These are phyloP conservation scores for Syzygium grande DNA, from an alignment of 345 rosid species.

Conservation along the genomic window DNA sequence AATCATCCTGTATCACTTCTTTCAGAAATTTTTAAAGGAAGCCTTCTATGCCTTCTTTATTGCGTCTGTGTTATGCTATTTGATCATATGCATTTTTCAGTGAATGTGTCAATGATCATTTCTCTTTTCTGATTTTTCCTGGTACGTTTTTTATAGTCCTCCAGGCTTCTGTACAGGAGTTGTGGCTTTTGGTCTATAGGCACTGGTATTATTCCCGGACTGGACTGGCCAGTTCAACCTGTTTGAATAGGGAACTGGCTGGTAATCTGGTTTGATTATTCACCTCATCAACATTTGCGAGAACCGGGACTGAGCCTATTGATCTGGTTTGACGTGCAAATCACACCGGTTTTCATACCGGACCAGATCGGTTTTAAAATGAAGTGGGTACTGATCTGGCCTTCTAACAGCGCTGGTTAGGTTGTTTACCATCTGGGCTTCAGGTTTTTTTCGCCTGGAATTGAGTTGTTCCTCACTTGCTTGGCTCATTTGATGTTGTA, in stretches of 20 bases:
- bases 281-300: not conserved
- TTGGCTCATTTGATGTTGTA: not conserved
- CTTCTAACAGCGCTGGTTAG: not conserved
- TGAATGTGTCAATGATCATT: not conserved
- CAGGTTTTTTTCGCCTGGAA: not conserved
- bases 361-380: not conserved
- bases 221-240: not conserved
- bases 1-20: not conserved
- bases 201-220: not conserved
- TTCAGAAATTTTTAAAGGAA: not conserved
- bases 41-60: not conserved
- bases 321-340: not conserved
- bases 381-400: not conserved
- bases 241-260: not conserved
- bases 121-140: not conserved
- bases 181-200: not conserved
- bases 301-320: too few relatives aligned
- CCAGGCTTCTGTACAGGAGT: not conserved
- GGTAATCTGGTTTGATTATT: not conserved
- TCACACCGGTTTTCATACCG: not conserved
- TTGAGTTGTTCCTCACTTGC: not conserved
- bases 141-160: not conserved
- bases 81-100: not conserved
- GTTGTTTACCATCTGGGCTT: not conserved
- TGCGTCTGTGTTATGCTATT: not conserved